Evolutionary conservation across 2,329 filamentous ascomycete species (phyloP).

Genomic region (Calcarisporium arbuscula): DNA sequence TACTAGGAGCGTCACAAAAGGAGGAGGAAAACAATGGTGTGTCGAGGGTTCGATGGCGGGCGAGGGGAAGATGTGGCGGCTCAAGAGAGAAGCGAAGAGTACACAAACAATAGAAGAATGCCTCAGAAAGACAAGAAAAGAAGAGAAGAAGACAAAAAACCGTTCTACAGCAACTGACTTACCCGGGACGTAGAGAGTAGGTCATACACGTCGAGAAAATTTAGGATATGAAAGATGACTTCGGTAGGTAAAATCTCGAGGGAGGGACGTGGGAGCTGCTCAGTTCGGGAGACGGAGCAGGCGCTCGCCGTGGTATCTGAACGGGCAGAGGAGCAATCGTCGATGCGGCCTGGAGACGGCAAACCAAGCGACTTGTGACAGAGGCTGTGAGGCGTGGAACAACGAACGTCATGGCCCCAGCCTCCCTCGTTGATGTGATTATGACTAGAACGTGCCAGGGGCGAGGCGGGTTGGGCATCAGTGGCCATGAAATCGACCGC

Average conservation of each 20-base stretch:
- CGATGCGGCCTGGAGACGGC: not conserved
- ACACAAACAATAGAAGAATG: no score
- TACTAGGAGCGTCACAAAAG: no score
- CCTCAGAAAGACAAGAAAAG: not conserved
- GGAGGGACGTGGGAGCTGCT: conserved; percentile 9
- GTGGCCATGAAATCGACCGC: no score
- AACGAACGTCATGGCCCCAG: no score
- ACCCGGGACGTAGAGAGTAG: conserved; percentile 50
- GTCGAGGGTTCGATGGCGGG: no score
- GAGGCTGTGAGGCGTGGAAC: no score
- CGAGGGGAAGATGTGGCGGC: no score
- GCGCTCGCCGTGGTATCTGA: not conserved
- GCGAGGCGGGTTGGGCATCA: conserved; percentile 26
- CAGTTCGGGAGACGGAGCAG: not conserved
- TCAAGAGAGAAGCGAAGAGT: no score
- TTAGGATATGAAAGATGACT: conserved; percentile 48
- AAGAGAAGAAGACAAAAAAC: not conserved
- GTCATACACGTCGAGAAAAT: conserved; percentile 51
- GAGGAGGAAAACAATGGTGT: no score
- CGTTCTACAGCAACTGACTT: conserved; percentile 20
- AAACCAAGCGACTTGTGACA: not conserved
- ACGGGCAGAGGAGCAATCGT: not conserved
- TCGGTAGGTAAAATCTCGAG: conserved; percentile 48
- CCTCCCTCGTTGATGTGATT: no score
- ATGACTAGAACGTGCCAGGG: no score